Conservation (phyloP, 1,139 yeast species). For the Geotrichum restrictum region DNA sequence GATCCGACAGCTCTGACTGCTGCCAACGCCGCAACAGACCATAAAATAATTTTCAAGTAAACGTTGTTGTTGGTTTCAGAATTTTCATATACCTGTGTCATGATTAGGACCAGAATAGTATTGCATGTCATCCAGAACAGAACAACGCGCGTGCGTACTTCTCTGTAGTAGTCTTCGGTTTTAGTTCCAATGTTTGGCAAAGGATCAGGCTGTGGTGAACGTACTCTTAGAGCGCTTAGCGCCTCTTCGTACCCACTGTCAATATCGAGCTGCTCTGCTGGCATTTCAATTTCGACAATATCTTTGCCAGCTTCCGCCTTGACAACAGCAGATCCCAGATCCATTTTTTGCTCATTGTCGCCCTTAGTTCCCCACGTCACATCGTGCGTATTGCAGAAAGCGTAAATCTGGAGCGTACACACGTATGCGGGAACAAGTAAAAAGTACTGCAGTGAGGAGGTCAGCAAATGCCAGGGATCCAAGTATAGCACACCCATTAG, state of each 20-base stretch:
- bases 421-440: constrained; percentile 86
- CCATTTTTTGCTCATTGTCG: constrained; percentile 68
- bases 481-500: constrained; percentile 74
- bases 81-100: constrained; percentile 73
- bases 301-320: constrained; percentile 52
- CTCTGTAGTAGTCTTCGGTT: constrained; percentile 89
- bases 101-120: constrained; percentile 73
- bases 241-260: constrained; percentile 83
- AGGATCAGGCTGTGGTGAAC: constrained; percentile 49
- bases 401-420: constrained; percentile 86
- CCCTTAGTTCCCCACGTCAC: constrained; percentile 98
- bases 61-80: constrained; percentile 62
- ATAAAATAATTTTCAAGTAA: constrained; percentile 75
- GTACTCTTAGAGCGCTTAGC: constrained; percentile 65
- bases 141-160: constrained; percentile 91
- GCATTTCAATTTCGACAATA: constrained; percentile 79
- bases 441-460: constrained; percentile 82
- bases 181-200: constrained; percentile 53
- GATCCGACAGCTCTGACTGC: constrained; percentile 78
- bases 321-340: constrained; percentile 60
- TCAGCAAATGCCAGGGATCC: constrained; percentile 92
- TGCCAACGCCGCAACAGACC: constrained; percentile 86
- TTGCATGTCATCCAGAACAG: constrained; percentile 83
- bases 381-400: constrained; percentile 93
- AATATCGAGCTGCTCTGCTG: constrained; percentile 84